Percentiles rank a stretch among this genome's conserved stretches.
phyloP scores from a whole-genome alignment of 345 rosid species.

The Anacardium occidentale region DNA sequence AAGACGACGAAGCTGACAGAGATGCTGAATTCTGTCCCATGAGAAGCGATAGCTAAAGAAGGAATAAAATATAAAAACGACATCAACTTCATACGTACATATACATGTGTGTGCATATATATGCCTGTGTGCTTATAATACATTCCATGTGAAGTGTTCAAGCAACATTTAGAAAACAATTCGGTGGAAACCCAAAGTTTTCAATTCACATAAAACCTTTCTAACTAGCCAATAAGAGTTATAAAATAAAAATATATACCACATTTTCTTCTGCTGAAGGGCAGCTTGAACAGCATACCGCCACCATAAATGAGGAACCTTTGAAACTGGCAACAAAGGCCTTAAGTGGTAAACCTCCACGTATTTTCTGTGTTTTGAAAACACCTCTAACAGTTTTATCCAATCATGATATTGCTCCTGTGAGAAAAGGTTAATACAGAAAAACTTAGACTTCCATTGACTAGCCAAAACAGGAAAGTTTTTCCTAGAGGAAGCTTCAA shows the following conservation, averaged over 20 bases:
- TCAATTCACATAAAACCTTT: too few species aligned
- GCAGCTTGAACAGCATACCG: conserved; percentile 87
- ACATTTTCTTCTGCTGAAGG: conserved; percentile 76
- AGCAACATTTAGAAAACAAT: background rate
- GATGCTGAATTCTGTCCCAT: conserved; percentile 79
- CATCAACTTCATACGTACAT: conserved; percentile 20
- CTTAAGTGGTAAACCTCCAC: conserved; percentile 89
- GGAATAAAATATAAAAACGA: conserved; percentile 22
- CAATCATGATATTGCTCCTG: conserved; percentile 98
- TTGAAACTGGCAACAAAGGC: conserved; percentile 71
- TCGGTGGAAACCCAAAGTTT: too few species aligned
- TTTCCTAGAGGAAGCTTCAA: conserved; percentile 14
- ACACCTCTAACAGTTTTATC: conserved; percentile 87
- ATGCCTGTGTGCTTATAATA: background rate
- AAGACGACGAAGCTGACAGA: conserved; percentile 81
- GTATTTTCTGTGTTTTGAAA: conserved; percentile 78
- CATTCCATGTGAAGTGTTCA: background rate
- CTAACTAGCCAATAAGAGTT: background rate
- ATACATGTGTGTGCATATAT: background rate
- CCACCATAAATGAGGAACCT: conserved; percentile 79
- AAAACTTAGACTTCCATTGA: conserved; percentile 20
- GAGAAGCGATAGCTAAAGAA: conserved; percentile 74
- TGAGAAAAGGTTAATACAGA: conserved; percentile 23
- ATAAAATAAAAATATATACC: conserved; percentile 40
- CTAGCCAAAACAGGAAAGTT: conserved; percentile 17